Percentiles rank a stretch among this genome's conserved stretches.
These are phyloP conservation scores for Afroboletus lepidellus DNA, from an alignment of 1,284 basidiomycete genomes.

Conservation along the genomic window DNA sequence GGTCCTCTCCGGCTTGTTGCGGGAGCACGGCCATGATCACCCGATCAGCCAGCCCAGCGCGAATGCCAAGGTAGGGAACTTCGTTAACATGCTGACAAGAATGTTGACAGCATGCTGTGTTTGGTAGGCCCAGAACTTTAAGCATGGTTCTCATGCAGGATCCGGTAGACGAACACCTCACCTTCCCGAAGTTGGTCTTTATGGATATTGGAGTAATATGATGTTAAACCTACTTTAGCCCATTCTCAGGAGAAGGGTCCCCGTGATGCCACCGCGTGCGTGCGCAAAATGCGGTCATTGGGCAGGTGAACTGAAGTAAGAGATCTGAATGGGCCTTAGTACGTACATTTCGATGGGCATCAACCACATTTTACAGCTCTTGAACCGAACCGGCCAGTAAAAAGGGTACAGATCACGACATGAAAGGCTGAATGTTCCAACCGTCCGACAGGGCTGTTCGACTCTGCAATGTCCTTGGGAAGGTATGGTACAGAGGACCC, in stretches of 20 bases:
- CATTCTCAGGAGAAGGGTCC: slow-evolving; percentile 18
- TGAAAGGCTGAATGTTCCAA: background rate
- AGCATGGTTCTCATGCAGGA: slow-evolving; percentile 23
- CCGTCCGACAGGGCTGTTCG: no score
- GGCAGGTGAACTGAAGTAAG: slow-evolving; percentile 1
- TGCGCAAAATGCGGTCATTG: no score
- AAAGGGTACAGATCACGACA: slow-evolving; percentile 10
- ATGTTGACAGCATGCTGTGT: slow-evolving; percentile 12
- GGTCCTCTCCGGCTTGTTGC: slow-evolving; percentile 14
- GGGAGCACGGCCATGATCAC: slow-evolving; percentile 12
- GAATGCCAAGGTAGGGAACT: slow-evolving; percentile 7
- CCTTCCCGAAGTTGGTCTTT: slow-evolving; percentile 10
- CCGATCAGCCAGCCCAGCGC: slow-evolving; percentile 13
- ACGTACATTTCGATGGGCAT: no score
- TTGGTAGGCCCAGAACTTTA: slow-evolving; percentile 19
- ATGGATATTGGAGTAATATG: slow-evolving; percentile 10
- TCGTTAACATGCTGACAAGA: slow-evolving; percentile 12
- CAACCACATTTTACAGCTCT: no score
- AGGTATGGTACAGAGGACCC: slow-evolving; percentile 3
- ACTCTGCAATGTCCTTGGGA: no score
- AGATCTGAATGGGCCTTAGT: background rate
- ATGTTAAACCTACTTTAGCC: slow-evolving; percentile 1
- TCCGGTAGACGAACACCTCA: slow-evolving; percentile 14
- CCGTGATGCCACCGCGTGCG: no score
- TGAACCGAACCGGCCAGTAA: no score